These are phyloP conservation scores for Yamadazyma blattariae DNA, from an alignment of 1,139 yeast species.

Conservation along the genomic window DNA sequence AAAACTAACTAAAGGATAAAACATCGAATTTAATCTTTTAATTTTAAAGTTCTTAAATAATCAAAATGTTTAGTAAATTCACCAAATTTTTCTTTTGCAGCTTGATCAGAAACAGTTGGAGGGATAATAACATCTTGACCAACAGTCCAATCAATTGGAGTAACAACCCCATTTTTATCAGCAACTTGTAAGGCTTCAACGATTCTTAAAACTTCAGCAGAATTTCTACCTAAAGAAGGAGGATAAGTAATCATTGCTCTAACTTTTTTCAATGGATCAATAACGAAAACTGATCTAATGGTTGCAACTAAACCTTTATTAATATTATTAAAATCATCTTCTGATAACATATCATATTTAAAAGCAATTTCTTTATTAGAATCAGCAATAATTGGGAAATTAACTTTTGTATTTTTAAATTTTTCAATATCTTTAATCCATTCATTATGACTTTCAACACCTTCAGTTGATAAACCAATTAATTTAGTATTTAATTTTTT, in stretches of 20 bases:
- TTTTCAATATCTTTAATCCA: slow-evolving; percentile 92
- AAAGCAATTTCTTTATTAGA: slow-evolving; percentile 75
- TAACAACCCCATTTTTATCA: slow-evolving; percentile 76
- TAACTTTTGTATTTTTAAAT: slow-evolving; percentile 64
- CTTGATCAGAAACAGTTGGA: slow-evolving; percentile 76
- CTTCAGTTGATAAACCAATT: slow-evolving; percentile 83
- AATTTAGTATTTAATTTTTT: slow-evolving; percentile 76
- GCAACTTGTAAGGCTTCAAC: slow-evolving; percentile 81
- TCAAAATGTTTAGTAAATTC: slow-evolving; percentile 79
- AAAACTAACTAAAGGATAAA: not conserved
- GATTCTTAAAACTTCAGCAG: slow-evolving; percentile 82
- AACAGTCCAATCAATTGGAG: slow-evolving; percentile 72
- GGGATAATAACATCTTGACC: slow-evolving; percentile 91
- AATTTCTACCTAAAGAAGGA: slow-evolving; percentile 88
- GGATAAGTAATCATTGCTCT: slow-evolving; percentile 84
- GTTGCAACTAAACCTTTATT: slow-evolving; percentile 63
- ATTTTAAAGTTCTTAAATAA: slow-evolving; percentile 64
- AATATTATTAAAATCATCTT: slow-evolving; percentile 78
- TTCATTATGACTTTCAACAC: slow-evolving; percentile 67
- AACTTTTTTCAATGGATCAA: slow-evolving; percentile 83
- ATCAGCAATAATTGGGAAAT: slow-evolving; percentile 88
- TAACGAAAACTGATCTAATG: slow-evolving; percentile 83
- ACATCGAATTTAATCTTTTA: slow-evolving; percentile 4
- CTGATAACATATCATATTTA: slow-evolving; percentile 80
- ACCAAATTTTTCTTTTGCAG: slow-evolving; percentile 78